Evolutionary conservation across 257 asterid genomes (phyloP).

Genomic region (Cinchona pubescens): DNA sequence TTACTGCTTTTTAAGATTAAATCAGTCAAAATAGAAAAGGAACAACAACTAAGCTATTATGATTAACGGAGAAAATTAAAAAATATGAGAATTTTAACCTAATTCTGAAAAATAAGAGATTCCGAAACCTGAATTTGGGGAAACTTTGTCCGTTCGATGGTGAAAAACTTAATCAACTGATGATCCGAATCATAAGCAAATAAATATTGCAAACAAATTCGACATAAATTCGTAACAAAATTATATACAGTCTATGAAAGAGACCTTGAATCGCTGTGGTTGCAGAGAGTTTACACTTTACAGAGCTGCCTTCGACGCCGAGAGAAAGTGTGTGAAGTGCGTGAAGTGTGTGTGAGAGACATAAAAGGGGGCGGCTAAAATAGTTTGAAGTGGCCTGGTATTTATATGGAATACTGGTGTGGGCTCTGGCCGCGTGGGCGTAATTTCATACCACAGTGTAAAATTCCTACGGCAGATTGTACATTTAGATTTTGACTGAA

Average conservation of each 20-base stretch:
- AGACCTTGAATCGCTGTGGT: not conserved
- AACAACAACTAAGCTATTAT: not conserved
- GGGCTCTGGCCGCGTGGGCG: no score
- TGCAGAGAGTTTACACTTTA: constrained; percentile 1
- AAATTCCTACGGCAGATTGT: no score
- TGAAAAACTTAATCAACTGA: not conserved
- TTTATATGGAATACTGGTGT: not conserved
- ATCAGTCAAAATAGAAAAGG: not conserved
- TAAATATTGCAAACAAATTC: not conserved
- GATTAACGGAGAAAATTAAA: not conserved
- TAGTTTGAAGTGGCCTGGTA: not conserved
- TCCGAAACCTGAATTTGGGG: not conserved
- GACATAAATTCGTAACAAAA: not conserved
- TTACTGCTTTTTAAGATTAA: not conserved
- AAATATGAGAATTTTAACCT: not conserved
- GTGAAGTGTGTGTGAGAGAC: not conserved
- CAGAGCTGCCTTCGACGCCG: constrained; percentile 2
- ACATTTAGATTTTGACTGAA: no score
- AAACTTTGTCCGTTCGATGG: no score
- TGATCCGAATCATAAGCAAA: not conserved
- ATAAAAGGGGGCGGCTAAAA: not conserved
- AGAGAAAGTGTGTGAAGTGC: not conserved
- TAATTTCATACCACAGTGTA: no score
- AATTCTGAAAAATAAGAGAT: not conserved
- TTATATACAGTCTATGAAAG: no score